Base-by-base conservation (phyloP, 1,139 yeast genomes). In the Geotrichum siamense region DNA sequence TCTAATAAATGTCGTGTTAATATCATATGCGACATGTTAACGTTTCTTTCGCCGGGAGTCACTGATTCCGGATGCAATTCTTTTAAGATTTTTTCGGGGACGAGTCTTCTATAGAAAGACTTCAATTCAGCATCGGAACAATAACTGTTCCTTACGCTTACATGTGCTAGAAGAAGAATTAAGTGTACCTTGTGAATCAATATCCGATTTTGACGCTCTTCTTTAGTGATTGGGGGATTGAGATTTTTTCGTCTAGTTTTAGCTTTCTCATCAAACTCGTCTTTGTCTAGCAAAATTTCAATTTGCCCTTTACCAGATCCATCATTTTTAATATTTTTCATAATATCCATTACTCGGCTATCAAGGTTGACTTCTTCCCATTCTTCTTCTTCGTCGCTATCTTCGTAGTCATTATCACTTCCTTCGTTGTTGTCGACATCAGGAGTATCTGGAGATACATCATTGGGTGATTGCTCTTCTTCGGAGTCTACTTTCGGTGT, bases 131-230 rank as follows among this genome's bases (percentile, higher is more conserved):
- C 54, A 54, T 78, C 76, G 50, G 76, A 78, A 49, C 87, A 74
- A 94, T 95, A 86, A n/a, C 64, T 55, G 58, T 86, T 89, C 15
- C 94, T 68, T 1, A 76, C 54, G 1, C 70, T 68, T 0, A 86
- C 93, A 60, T 83, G 94, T 3, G 72, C 61, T 26, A 82, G 59
- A 72, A 84, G 73, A 36, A 74, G 59, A 13, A 75, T 65, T 2
- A 89, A 53, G 51, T 76, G 75, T 47, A 73, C 55, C 62, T 76
- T 72, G 59, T 89, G 96, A n/a, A 78, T 63, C 0, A 60, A 51
- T 39, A 67, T 63, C 23, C 96, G 65, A 33, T 58, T 62, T 0
- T 58, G 57, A 21, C 82, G 67, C 53, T 82, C 89, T 38, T 74
- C 79, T 71, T 27, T 73, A 55, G 20, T 80, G 70, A 2, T 71